These are phyloP conservation scores for Malassezia sp. DNA, from an alignment of 1,284 basidiomycete genomes.

Conservation along the genomic window DNA sequence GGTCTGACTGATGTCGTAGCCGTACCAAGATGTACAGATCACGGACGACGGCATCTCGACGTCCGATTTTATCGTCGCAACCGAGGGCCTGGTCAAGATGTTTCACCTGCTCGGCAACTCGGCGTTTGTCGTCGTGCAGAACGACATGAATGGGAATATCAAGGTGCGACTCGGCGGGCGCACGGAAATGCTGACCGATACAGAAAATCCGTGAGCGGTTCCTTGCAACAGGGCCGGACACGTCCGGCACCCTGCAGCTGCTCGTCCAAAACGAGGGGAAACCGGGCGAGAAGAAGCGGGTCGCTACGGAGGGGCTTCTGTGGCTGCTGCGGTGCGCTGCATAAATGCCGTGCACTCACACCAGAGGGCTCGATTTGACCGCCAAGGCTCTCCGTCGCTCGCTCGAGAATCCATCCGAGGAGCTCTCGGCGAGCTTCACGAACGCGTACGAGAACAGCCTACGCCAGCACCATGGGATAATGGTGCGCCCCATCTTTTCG, in stretches of 20 bases:
- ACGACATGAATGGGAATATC: constrained; percentile 86
- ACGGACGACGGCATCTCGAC: constrained; percentile 82
- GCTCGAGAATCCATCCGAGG: constrained; percentile 59
- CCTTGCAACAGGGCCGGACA: constrained; percentile 54
- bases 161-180: constrained; percentile 33
- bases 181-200: constrained; percentile 1
- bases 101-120: constrained; percentile 88
- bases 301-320: constrained; percentile 78
- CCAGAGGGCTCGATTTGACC: constrained; percentile 78
- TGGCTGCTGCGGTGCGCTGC: constrained; percentile 70
- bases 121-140: constrained; percentile 74
- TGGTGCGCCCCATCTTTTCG: constrained; percentile 71
- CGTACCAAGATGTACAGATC: constrained; percentile 61
- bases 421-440: constrained; percentile 66
- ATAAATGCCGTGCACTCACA: background rate
- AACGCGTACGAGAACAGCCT: constrained; percentile 72
- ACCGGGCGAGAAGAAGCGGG: constrained; percentile 64
- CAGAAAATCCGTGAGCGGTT: constrained; percentile 61
- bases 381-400: constrained; percentile 66
- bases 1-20: constrained; percentile 23
- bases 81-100: constrained; percentile 75
- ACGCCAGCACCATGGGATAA: constrained; percentile 75
- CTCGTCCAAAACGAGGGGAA: constrained; percentile 72
- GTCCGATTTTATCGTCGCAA: constrained; percentile 72
- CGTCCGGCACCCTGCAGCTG: constrained; percentile 66